Base-by-base conservation (phyloP, 2,329 filamentous ascomycete genomes). In the Periconia sp. region DNA sequence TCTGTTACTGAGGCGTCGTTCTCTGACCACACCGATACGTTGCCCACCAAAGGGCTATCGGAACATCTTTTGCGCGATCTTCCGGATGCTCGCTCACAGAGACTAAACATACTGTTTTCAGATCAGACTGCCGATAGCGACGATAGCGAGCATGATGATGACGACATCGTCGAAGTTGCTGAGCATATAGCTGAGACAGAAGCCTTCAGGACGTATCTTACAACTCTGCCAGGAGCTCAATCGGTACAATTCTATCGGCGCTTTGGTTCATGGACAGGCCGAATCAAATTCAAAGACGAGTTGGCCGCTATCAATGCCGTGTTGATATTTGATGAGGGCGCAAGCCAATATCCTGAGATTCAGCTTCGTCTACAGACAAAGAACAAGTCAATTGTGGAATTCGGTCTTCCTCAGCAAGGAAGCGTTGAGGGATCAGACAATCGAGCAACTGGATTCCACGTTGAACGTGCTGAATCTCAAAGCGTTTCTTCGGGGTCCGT, bases 31-130 rank as follows among this genome's bases (percentile, higher is more conserved):
- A 18, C 19, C 15, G 22, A 31, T 12, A 18, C 13, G 12, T 25
- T 35, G 16, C 28, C 29, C 18, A 22, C 16, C 3, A 24, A 36
- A 24, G 17, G 15, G 18, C 44, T 68, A 4, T 66, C 61, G 17
- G 47, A 44, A 12, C 56, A 63, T 32, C 52, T 48, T 8, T 40
- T 68, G n/a, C 52, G 50, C 12, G 45, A 50, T 26, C 15, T 66
- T n/a, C 59, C 63, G 5, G 59, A 67, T 36, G 41, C 49, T 3
- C 62, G 48, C 17, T 34, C 52, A 5, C 50, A 50, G n/a, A 44
- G 59, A 39, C 15, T 67, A 4, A 47, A 61, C 1, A 31, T 52
- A 4, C 29, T 62, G 2, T 38, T 62, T 2, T 28, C 45, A 12
- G 25, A 43, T 5, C 45, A 46, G 4, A 9, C 29, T 2, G 21